Conservation (phyloP, 495 filamentous ascomycete genomes). For the Coniosporium apollinis region DNA sequence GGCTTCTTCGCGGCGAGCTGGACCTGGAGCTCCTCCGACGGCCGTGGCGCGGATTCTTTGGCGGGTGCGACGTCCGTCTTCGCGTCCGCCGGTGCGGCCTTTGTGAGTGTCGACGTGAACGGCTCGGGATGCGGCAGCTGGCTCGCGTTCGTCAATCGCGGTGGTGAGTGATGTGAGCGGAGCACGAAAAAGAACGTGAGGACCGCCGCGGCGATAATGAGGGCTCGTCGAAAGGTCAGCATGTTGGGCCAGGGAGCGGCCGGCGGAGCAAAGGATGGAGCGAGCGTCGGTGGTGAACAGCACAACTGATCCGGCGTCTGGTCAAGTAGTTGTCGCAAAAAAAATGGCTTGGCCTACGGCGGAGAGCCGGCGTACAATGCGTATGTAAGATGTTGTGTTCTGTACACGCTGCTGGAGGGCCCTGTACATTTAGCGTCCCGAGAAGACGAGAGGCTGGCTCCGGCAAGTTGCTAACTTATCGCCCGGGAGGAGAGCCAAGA, state of each 20-base stretch:
- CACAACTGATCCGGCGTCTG: too few species aligned
- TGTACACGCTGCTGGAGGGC: too few species aligned
- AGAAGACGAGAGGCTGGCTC: too few species aligned
- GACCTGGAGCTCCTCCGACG: conserved; percentile 24
- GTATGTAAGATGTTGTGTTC: too few species aligned
- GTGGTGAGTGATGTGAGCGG: conserved; percentile 37
- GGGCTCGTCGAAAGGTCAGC: conserved; percentile 54
- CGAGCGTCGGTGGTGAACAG: too few species aligned
- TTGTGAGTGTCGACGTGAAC: not conserved
- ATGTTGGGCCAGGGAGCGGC: conserved; percentile 15
- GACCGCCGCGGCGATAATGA: conserved; percentile 49
- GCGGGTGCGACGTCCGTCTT: not conserved
- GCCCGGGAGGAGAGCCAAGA: too few species aligned
- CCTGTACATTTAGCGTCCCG: too few species aligned
- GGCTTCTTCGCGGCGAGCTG: conserved; percentile 33
- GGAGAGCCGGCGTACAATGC: too few species aligned
- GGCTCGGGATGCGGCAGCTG: conserved; percentile 19
- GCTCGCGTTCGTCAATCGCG: conserved; percentile 12
- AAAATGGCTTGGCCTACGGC: too few species aligned
- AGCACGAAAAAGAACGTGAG: conserved; percentile 56
- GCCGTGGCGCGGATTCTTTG: conserved; percentile 5
- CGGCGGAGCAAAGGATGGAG: too few species aligned
- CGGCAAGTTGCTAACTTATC: too few species aligned
- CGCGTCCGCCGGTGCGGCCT: not conserved
- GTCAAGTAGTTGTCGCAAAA: too few species aligned